phyloP scores from a whole-genome alignment of 495 filamentous ascomycete species.

The Penicillium subrubescens region DNA sequence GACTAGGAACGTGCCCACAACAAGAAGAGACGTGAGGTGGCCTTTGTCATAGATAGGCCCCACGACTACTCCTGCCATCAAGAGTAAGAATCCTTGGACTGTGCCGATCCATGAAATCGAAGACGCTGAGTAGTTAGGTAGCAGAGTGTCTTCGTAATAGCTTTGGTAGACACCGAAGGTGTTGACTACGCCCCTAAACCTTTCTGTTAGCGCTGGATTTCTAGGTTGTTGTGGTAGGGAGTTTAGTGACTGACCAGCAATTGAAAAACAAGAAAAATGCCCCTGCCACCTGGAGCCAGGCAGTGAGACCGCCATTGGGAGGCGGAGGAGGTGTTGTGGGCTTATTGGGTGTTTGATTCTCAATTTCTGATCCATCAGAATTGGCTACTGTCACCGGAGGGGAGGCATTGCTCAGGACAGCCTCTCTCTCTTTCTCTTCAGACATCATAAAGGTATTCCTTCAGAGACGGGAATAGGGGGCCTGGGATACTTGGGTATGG shows the following conservation, averaged over 20 bases:
- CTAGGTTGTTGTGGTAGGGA: neutral
- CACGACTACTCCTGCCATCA: conserved; percentile 41
- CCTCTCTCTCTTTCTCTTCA: neutral
- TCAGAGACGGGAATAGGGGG: neutral
- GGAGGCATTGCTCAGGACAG: neutral
- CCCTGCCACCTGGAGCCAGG: conserved; percentile 15
- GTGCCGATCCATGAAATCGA: conserved; percentile 52
- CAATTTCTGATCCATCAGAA: neutral
- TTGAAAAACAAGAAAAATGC: conserved; percentile 33
- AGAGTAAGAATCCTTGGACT: conserved; percentile 44
- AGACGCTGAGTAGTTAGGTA: conserved; percentile 32
- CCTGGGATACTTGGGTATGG: neutral
- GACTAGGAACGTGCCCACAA: conserved; percentile 31
- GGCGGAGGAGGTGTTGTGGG: conserved; percentile 4
- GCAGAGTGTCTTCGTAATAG: conserved; percentile 40
- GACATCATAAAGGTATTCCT: neutral
- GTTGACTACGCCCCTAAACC: conserved; percentile 43
- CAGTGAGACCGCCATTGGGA: conserved; percentile 10
- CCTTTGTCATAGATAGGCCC: conserved; percentile 51
- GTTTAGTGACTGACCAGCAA: conserved; percentile 3
- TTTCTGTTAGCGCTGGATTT: neutral
- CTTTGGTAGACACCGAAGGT: conserved; percentile 52
- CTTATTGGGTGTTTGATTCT: neutral
- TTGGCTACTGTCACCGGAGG: neutral
- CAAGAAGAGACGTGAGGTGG: conserved; percentile 37